Conservation (phyloP, 306 rosid species). For the Vachellia pachyceras region DNA sequence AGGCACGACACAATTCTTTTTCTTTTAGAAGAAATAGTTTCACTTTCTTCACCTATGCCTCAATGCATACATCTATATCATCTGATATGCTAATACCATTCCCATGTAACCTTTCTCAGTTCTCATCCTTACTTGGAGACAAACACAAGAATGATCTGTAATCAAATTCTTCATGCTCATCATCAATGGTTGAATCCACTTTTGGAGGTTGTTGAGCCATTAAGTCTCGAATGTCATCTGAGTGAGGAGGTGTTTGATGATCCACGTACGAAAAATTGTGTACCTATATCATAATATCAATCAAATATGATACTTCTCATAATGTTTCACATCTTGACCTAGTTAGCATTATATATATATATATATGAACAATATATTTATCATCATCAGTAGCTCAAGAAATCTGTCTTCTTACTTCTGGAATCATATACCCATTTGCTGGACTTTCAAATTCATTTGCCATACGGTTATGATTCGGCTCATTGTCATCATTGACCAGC, state of each 20-base stretch:
- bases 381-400: neutral
- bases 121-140: neutral
- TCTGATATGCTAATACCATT: too few species aligned
- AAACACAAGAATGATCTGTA: neutral
- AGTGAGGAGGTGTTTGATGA: neutral
- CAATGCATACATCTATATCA: too few species aligned
- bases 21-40: too few species aligned
- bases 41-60: too few species aligned
- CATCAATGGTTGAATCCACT: neutral
- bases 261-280: neutral
- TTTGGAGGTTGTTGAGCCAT: neutral
- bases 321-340: too few species aligned
- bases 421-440: neutral
- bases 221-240: neutral
- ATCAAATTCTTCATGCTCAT: neutral
- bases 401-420: conserved; percentile 41
- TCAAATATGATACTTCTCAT: too few species aligned
- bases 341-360: too few species aligned
- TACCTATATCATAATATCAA: neutral
- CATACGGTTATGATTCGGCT: neutral
- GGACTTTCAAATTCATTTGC: conserved; percentile 8
- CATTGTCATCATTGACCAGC: conserved; percentile 13
- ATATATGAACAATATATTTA: neutral
- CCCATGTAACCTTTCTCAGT: neutral
- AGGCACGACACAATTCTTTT: too few species aligned